phyloP scores from a whole-genome alignment of 2,329 filamentous ascomycete genomes.

The Microsporum ferrugineum region DNA sequence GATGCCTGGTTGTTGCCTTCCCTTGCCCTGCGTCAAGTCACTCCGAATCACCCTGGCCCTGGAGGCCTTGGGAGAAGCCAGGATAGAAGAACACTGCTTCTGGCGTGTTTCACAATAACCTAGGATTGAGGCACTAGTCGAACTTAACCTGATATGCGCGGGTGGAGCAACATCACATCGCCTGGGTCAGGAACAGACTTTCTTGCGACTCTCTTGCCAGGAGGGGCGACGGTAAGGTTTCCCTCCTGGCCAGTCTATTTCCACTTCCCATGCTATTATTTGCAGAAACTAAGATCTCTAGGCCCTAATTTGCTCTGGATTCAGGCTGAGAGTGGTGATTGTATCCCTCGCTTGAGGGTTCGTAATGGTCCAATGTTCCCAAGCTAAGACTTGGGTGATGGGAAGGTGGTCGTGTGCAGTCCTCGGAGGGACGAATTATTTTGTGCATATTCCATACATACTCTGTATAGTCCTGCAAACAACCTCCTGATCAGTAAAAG shows the following conservation, averaged over 20 bases:
- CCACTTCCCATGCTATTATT: background rate
- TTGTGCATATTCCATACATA: too few species aligned
- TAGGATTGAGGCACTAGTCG: background rate
- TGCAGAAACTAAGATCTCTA: background rate
- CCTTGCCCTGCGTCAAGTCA: background rate
- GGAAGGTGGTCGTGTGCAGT: background rate
- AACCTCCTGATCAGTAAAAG: too few species aligned
- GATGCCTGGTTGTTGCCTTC: background rate
- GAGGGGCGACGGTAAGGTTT: background rate
- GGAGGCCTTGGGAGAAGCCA: background rate
- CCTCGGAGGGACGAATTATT: background rate
- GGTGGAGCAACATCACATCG: background rate
- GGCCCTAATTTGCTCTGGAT: background rate
- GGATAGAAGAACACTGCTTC: background rate
- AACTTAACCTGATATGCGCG: background rate
- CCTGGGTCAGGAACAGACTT: conserved; percentile 7
- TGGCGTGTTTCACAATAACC: conserved; percentile 5
- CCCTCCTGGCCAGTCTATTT: background rate
- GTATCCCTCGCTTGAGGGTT: background rate
- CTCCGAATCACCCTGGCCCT: background rate
- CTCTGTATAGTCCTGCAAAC: too few species aligned
- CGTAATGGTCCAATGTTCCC: background rate
- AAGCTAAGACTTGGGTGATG: background rate
- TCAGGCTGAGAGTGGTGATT: background rate
- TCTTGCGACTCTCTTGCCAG: background rate